Evolutionary conservation across 805 yeast genomes (phyloP).

Genomic region (Barnettozyma wickerhamii): DNA sequence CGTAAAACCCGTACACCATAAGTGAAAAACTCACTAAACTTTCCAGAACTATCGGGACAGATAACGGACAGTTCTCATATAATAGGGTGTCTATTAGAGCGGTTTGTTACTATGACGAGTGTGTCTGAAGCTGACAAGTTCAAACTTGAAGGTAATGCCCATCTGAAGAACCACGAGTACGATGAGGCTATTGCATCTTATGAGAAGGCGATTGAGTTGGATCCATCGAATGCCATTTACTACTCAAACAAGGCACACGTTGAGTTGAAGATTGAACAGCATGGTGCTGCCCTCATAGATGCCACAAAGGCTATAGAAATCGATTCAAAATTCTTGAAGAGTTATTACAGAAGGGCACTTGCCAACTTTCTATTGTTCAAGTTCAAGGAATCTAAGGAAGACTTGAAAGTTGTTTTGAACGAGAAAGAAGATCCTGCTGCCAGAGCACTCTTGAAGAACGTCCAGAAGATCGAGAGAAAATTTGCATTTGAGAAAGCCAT

Average conservation of each 20-base stretch:
- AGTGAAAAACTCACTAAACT: neutral
- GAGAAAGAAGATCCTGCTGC: constrained; percentile 63
- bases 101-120: constrained; percentile 9
- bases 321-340: constrained; percentile 68
- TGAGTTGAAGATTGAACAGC: constrained; percentile 78
- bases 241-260: constrained; percentile 90
- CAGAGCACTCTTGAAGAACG: constrained; percentile 52
- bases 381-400: constrained; percentile 68
- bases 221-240: constrained; percentile 52
- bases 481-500: constrained; percentile 86
- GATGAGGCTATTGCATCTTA: constrained; percentile 66
- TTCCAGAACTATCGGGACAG: neutral
- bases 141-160: constrained; percentile 71
- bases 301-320: constrained; percentile 65
- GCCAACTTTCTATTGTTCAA: constrained; percentile 73
- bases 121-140: constrained; percentile 39
- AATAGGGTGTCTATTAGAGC: too few relatives aligned
- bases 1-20: constrained; percentile 1
- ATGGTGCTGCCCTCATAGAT: constrained; percentile 81
- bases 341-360: constrained; percentile 83
- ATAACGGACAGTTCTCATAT: too few relatives aligned
- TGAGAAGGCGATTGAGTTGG: constrained; percentile 67
- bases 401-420: constrained; percentile 58
- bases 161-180: constrained; percentile 61
- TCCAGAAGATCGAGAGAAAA: constrained; percentile 61